Evolutionary conservation across 495 filamentous ascomycete genomes (phyloP).

Genomic region (Choiromyces venosus): DNA sequence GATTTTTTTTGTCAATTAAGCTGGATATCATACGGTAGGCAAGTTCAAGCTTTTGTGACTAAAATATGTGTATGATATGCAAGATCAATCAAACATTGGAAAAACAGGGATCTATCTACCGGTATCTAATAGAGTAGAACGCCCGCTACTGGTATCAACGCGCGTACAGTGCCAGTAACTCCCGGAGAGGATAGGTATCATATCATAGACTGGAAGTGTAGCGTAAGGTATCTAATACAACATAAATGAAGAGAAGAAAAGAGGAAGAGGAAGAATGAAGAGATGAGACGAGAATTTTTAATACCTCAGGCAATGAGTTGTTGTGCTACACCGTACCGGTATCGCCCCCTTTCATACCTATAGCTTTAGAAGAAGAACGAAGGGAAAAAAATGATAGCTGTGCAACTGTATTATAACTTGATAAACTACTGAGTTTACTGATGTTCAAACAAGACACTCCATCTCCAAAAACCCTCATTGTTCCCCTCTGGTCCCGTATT

Average conservation of each 20-base stretch:
- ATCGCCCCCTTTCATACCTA: neutral
- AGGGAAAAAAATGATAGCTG: too few relatives aligned
- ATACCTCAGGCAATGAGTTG: neutral
- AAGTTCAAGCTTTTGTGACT: neutral
- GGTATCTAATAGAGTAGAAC: neutral
- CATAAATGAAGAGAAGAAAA: too few relatives aligned
- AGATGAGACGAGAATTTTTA: neutral
- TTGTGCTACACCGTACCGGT: too few relatives aligned
- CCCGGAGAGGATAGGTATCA: neutral
- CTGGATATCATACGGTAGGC: neutral
- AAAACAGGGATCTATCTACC: neutral
- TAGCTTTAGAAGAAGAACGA: neutral
- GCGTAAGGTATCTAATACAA: too few relatives aligned
- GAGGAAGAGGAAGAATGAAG: neutral
- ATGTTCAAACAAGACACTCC: too few relatives aligned
- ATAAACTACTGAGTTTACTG: too few relatives aligned
- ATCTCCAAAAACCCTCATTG: too few relatives aligned
- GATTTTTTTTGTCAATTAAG: neutral
- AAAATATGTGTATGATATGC: neutral
- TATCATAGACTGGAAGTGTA: too few relatives aligned
- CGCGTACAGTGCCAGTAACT: neutral
- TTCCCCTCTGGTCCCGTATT: neutral
- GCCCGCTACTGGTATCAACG: neutral
- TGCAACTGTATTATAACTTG: neutral
- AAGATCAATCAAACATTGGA: neutral